A percentile compares a stretch with the other conserved stretches of the same genome.
These are phyloP conservation scores for Cryptosporidium ubiquitum DNA, from an alignment of 169 alveolate species.

Conservation along the genomic window DNA sequence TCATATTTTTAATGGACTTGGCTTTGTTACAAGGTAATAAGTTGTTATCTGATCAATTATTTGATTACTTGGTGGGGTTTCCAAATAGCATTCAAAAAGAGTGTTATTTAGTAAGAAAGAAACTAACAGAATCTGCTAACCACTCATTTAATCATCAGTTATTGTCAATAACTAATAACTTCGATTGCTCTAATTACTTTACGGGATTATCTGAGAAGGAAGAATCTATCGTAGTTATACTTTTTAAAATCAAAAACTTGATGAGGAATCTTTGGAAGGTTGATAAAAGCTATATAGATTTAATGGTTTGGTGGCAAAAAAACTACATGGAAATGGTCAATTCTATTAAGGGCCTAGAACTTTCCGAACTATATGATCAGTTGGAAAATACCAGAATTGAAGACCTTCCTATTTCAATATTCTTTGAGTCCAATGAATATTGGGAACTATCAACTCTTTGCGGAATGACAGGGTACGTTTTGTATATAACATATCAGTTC, in stretches of 20 bases:
- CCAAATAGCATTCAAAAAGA: constrained; percentile 27
- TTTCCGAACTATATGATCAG: background rate
- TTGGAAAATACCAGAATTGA: constrained; percentile 18
- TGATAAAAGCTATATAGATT: background rate
- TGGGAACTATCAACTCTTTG: constrained; percentile 64
- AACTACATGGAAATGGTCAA: constrained; percentile 10
- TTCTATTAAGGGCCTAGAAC: background rate
- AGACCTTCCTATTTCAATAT: background rate
- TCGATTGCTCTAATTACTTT: constrained; percentile 32
- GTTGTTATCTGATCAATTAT: constrained; percentile 26
- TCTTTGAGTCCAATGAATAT: background rate
- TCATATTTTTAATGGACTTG: constrained; percentile 34
- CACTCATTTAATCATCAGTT: constrained; percentile 27
- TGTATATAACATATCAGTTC: constrained; percentile 15
- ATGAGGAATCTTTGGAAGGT: constrained; percentile 25
- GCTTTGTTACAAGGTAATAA: constrained; percentile 27
- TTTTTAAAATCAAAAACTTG: constrained; percentile 33
- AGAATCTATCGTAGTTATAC: constrained; percentile 26
- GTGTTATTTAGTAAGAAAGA: constrained; percentile 18
- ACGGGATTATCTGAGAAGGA: constrained; percentile 9
- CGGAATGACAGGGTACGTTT: constrained; percentile 8
- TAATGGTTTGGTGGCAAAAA: constrained; percentile 40
- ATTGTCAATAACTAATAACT: constrained; percentile 40
- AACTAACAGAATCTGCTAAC: background rate
- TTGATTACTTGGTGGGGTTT: constrained; percentile 28